These are phyloP conservation scores for Vigna hirtella DNA, from an alignment of 306 rosid species.

Conservation along the genomic window DNA sequence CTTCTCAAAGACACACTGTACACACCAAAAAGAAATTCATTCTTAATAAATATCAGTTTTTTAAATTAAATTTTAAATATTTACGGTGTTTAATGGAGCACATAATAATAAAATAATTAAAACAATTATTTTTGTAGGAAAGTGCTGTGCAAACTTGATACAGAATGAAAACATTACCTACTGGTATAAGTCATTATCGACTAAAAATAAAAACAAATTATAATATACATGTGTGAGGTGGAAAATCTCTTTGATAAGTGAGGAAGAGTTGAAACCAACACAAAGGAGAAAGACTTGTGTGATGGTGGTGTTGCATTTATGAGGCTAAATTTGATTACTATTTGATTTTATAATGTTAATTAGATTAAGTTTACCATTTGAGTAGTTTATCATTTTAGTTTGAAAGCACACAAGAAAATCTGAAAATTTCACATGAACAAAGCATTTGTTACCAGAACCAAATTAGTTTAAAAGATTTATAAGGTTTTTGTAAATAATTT, in stretches of 20 bases:
- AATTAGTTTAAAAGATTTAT: too few species aligned
- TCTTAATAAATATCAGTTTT: not conserved
- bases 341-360: too few species aligned
- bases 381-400: too few species aligned
- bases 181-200: too few species aligned
- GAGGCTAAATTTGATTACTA: not conserved
- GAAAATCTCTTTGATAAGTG: not conserved
- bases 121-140: too few species aligned
- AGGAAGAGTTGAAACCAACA: slow-evolving; percentile 17
- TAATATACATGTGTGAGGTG: too few species aligned
- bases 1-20: not conserved
- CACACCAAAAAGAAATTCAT: not conserved
- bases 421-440: too few species aligned
- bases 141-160: not conserved
- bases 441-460: too few species aligned
- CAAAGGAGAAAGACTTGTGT: not conserved
- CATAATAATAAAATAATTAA: not conserved
- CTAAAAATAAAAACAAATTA: too few species aligned
- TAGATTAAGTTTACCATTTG: too few species aligned
- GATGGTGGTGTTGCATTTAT: slow-evolving; percentile 6
- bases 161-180: not conserved
- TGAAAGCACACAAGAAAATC: too few species aligned
- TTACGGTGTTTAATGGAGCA: not conserved
- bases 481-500: too few species aligned
- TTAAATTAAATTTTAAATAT: not conserved